phyloP scores from a whole-genome alignment of 2,329 filamentous ascomycete genomes.

The Colletotrichum camelliae region DNA sequence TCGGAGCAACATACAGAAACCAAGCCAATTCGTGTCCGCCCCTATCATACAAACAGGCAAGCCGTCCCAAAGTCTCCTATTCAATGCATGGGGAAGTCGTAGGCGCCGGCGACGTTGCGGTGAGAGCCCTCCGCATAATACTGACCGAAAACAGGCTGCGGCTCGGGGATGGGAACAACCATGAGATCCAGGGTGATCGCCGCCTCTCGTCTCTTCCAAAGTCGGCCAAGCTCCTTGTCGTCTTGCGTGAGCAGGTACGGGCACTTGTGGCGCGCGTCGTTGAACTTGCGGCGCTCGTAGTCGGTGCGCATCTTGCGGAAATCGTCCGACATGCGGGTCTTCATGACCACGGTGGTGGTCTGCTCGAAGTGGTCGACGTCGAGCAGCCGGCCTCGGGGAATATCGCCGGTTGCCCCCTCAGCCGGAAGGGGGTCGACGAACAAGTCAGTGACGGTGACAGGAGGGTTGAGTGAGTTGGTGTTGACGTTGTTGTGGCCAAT shows the following conservation, averaged over 20 bases:
- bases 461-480: background rate
- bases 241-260: background rate
- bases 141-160: background rate
- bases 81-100: background rate
- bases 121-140: background rate
- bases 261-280: background rate
- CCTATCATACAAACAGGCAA: background rate
- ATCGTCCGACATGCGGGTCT: background rate
- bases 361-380: background rate
- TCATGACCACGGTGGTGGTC: background rate
- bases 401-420: background rate
- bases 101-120: background rate
- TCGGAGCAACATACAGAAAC: background rate
- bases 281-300: background rate
- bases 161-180: background rate
- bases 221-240: background rate
- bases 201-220: background rate
- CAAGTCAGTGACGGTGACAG: background rate
- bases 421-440: background rate
- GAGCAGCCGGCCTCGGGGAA: background rate
- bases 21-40: background rate
- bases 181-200: constrained; percentile 22
- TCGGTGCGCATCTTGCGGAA: background rate
- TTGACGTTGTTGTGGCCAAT: background rate
- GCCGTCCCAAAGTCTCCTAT: background rate